Percentiles rank a stretch among this genome's conserved stretches.
phyloP scores from a whole-genome alignment of 2,329 filamentous ascomycete genomes.

The Beauveria asiatica region DNA sequence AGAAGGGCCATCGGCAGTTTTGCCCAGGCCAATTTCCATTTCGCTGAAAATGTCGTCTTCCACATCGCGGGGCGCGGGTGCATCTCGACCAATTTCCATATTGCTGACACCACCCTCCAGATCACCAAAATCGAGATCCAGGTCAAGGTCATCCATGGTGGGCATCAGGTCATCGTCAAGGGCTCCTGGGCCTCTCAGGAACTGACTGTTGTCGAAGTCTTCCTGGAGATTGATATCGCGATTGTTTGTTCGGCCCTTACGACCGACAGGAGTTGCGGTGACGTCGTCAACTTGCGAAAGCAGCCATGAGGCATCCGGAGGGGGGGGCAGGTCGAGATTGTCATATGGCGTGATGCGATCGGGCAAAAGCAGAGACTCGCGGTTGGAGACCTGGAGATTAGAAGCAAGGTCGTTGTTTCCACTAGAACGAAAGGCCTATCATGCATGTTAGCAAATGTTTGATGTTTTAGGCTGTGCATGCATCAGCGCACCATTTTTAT shows the following conservation, averaged over 20 bases:
- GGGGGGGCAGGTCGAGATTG: constrained; percentile 64
- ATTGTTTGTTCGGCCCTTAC: constrained; percentile 49
- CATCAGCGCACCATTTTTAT: constrained; percentile 78
- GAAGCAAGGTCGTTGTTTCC: constrained; percentile 94
- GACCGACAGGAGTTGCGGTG: constrained; percentile 42
- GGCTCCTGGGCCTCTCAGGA: constrained; percentile 59
- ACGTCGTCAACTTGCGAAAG: constrained; percentile 65
- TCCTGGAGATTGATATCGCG: constrained; percentile 62
- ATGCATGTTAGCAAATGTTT: constrained; percentile 23
- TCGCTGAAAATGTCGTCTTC: constrained; percentile 66
- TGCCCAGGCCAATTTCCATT: constrained; percentile 48
- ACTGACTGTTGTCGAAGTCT: constrained; percentile 68
- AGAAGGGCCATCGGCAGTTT: constrained; percentile 48
- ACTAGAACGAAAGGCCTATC: constrained; percentile 80
- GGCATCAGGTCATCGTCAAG: constrained; percentile 50
- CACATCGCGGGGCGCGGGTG: constrained; percentile 55
- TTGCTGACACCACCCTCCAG: constrained; percentile 56
- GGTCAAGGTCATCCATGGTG: constrained; percentile 57
- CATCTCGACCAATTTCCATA: constrained; percentile 87
- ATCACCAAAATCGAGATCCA: constrained; percentile 62
- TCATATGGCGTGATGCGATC: constrained; percentile 93
- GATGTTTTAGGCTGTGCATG: background rate
- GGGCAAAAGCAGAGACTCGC: constrained; percentile 78
- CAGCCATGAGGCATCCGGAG: constrained; percentile 80
- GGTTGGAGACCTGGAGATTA: constrained; percentile 70